Evolutionary conservation across 306 rosid species (phyloP).

Genomic region (Albizia julibrissin): DNA sequence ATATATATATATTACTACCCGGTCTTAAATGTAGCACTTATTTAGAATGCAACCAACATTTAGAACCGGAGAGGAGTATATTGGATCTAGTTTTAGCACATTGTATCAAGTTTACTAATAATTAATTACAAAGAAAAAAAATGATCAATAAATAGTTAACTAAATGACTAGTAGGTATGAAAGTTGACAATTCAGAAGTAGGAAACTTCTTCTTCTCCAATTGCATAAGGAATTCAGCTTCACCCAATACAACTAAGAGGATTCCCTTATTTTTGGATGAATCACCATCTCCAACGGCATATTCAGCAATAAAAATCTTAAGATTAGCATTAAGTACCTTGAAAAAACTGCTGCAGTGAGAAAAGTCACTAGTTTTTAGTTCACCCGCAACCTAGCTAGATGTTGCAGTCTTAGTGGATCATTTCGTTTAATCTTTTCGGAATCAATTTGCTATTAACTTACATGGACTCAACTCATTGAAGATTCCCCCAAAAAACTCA

Average conservation of each 20-base stretch:
- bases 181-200: neutral
- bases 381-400: neutral
- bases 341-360: constrained; percentile 96
- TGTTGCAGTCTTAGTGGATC: neutral
- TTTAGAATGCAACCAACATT: too few relatives aligned
- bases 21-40: too few relatives aligned
- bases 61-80: too few relatives aligned
- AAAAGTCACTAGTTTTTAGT: constrained; percentile 60
- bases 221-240: neutral
- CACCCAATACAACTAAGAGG: neutral
- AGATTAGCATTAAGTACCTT: neutral
- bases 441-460: neutral
- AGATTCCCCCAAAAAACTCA: neutral
- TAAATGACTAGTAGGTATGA: neutral
- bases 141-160: neutral
- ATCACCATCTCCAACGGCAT: neutral
- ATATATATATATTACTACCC: too few relatives aligned
- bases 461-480: neutral
- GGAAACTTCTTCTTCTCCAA: neutral
- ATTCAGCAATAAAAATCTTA: neutral
- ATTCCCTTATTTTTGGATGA: neutral
- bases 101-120: too few relatives aligned
- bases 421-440: neutral
- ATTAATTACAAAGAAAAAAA: neutral
- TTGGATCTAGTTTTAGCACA: too few relatives aligned